Evolutionary conservation across 1,284 basidiomycete genomes (phyloP), one percentile per base, ranked within the genome.

Genomic region (Trichosporon coremiiforme): DNA sequence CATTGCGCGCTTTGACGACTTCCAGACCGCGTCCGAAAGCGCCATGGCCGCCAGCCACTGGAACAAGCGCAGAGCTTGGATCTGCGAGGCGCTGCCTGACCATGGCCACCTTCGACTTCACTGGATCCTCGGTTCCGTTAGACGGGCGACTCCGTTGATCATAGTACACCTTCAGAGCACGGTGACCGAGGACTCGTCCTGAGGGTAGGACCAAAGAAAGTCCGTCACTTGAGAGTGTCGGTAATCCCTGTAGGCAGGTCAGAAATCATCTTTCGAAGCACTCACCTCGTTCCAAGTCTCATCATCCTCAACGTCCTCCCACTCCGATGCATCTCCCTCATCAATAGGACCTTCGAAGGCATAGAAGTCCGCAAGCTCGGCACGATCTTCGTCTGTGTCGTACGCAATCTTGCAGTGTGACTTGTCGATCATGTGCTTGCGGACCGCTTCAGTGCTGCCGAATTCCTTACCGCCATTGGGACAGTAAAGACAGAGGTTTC

Each of bases 341-440:
- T 91, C 90, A 78, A 95, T 95, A 20, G 90, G 93, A 1, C 87
- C 84, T 0, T 89, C 87, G 82, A 96, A 99, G 83, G 98, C 94
- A 84, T 98, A 99, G 80, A 88, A 98, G 76, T 98, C 96, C 0
- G 94, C 92, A 6, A 97, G 77, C 79, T 98, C 95, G 63, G 96
- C 87, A 64, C 90, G 87, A 77, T 98, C 94, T 57, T 86, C 83
- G 75, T 92, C 90, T 1, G 87, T 85, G 68, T 94, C 92, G 81
- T 98, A 99, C 0, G 93, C 92, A 71, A 99, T 89, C 84, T 98
- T 98, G 88, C 95, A 98, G 78, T 99, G 97, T 55, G 88, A 88
- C 84, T 97, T 98, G 85, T 95, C 94, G 66, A 89, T 75, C 95
- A 98, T 98, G 79, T 98, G 95, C 78, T 92, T 93, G 74, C 94